Base-by-base conservation (phyloP, 2,329 filamentous ascomycete species). In the Pseudocercospora vitis region DNA sequence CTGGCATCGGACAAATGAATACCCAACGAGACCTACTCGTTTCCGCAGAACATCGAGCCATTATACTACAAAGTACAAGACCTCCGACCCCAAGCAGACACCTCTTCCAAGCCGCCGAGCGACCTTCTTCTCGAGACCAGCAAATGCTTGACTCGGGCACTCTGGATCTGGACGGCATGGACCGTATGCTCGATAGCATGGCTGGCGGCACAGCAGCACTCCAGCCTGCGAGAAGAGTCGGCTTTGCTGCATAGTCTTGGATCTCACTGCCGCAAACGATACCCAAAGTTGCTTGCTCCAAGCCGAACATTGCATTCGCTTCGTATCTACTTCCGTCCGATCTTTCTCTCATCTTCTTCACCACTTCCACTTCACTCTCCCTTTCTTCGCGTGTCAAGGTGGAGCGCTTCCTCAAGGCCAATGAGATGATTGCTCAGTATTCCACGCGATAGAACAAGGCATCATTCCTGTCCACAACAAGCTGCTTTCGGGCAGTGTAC, bases 371-470 rank as follows among this genome's bases (percentile, higher is more conserved):
- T n/a, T n/a, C n/a, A n/a, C n/a, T n/a, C n/a, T n/a, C n/a, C n/a
- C n/a, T n/a, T n/a, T n/a, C 26, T 66, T 73, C 75, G 76, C 76
- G 74, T 71, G 71, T 68, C 66, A 70, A 76, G 76, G 76, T 78
- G 75, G 76, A 78, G 76, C 75, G 73, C 71, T 72, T 73, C 63
- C 74, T 76, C 73, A 70, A 76, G 74, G 69, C 64, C 67, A 71
- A 75, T 77, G 76, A 76, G 76, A 76, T 71, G 65, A 7, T 31
- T 74, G 75, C 75, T 78, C 76, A 77, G 76, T 79, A 79, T 77
- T 72, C 71, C 73, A 72, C 72, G 76, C 76, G 76, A 72, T 65
- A 79, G 29, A 78, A 70, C 64, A 70, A 77, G 37, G n/a, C 16
- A 42, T 31, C n/a, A 16, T 53, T 37, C 46, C 24, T 18, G 44